These are phyloP conservation scores for Colletotrichum tropicale DNA, from an alignment of 2,329 filamentous ascomycete genomes.

Conservation along the genomic window DNA sequence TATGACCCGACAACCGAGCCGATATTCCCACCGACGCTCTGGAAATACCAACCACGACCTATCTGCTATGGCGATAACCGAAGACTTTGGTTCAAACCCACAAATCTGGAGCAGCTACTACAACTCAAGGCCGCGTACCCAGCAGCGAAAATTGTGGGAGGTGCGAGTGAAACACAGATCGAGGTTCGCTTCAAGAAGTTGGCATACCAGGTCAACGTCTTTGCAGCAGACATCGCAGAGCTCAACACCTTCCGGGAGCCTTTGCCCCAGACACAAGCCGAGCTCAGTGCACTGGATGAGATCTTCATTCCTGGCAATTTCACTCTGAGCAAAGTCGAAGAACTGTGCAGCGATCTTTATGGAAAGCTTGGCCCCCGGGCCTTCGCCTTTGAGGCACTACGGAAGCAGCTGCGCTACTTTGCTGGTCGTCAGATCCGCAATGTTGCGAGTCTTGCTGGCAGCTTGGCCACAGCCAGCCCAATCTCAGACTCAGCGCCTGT, in stretches of 20 bases:
- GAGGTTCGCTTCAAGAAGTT: background rate
- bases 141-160: background rate
- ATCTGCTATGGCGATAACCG: background rate
- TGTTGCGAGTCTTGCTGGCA: background rate
- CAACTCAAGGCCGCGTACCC: background rate
- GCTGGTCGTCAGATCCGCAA: background rate
- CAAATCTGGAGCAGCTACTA: background rate
- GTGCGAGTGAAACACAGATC: background rate
- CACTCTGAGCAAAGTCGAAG: background rate
- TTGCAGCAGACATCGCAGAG: background rate
- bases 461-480: background rate
- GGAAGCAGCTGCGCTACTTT: background rate
- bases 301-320: background rate
- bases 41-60: background rate
- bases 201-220: background rate
- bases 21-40: background rate
- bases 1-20: background rate
- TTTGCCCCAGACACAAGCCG: background rate
- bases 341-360: background rate
- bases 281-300: background rate
- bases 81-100: background rate
- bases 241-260: background rate
- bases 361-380: background rate
- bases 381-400: background rate
- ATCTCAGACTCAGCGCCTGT: background rate